Evolutionary conservation across 306 rosid species (phyloP), one percentile per base, ranked within the genome.

Genomic region (Mimosa pudica): DNA sequence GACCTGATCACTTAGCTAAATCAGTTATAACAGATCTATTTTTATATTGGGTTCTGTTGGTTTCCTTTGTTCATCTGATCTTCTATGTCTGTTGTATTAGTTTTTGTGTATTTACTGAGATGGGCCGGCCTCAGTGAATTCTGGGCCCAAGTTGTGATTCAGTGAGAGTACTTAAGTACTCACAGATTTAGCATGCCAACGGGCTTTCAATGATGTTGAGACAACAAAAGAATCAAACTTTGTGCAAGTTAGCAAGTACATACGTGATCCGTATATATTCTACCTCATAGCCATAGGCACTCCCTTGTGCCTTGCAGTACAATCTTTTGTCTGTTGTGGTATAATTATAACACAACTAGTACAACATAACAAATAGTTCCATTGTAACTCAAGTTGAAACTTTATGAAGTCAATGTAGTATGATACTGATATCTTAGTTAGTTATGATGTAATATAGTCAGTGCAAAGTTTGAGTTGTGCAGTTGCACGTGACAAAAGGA

Each of bases 101-200:
- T 71, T 8, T 30, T 79, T 36, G 1, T 41, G 18, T 70, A 38
- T 12, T 47, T 18, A 14, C 62, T 78, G 33, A 73, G 46, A 41
- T 85, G 84, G 79, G 80, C 81, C 68, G 61, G 64, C 62, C 52
- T 73, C 66, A 75, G 76, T 84, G 60, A 46, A 14, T 11, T 70
- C 73, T 86, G 84, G 90, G 87, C 82, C 89, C 81, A 77, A 58
- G 61, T 63, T 3, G 35, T 35, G 9, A 80, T 47, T 69, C 80
- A 62, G 64, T 77, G 72, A 2, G 42, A 38, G 42, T 38, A 38
- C 35, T 3, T 14, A 30, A 44, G 41, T 36, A 5, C 71, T 55
- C 38, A 17, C 68, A 20, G 77, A 74, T 67, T 66, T 48, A 36
- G 20, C 81, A 4, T 8, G 63, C 18, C 76, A 48, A 10, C 13